Conservation (phyloP, 805 yeast genomes). For the Saccharomycopsis lassenensis region DNA sequence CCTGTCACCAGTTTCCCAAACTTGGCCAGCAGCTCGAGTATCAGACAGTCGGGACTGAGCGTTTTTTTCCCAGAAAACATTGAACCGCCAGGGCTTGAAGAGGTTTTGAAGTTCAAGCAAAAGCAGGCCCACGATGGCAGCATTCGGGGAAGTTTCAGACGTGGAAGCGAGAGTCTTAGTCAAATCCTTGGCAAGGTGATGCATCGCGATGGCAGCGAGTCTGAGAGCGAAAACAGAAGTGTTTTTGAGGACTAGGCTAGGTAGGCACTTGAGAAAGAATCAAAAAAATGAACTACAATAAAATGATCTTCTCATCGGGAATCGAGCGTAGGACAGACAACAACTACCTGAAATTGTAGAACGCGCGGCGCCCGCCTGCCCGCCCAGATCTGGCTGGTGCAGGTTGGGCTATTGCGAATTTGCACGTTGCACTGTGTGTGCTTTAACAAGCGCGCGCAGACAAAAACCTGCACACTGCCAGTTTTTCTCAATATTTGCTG, state of each 20-base stretch:
- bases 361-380: too few species aligned
- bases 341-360: too few species aligned
- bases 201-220: constrained; percentile 19
- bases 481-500: too few species aligned
- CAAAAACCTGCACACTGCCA: too few species aligned
- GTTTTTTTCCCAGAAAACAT: constrained; percentile 20
- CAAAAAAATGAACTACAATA: too few species aligned
- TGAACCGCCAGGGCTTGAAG: constrained; percentile 30
- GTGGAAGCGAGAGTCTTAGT: constrained; percentile 33
- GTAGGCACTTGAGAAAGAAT: constrained; percentile 8
- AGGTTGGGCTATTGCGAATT: too few species aligned
- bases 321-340: too few species aligned
- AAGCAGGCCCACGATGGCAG: constrained; percentile 23
- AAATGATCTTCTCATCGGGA: too few species aligned
- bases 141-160: constrained; percentile 29
- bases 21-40: constrained; percentile 3
- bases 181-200: constrained; percentile 26
- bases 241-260: constrained; percentile 21
- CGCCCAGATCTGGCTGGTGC: too few species aligned
- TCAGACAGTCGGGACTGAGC: constrained; percentile 5
- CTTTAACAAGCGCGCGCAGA: too few species aligned
- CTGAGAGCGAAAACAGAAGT: constrained; percentile 8
- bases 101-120: constrained; percentile 26
- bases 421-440: too few species aligned
- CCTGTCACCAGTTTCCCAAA: constrained; percentile 4